Evolutionary conservation across 2,329 filamentous ascomycete species (phyloP).

Genomic region (Hortaea werneckii): DNA sequence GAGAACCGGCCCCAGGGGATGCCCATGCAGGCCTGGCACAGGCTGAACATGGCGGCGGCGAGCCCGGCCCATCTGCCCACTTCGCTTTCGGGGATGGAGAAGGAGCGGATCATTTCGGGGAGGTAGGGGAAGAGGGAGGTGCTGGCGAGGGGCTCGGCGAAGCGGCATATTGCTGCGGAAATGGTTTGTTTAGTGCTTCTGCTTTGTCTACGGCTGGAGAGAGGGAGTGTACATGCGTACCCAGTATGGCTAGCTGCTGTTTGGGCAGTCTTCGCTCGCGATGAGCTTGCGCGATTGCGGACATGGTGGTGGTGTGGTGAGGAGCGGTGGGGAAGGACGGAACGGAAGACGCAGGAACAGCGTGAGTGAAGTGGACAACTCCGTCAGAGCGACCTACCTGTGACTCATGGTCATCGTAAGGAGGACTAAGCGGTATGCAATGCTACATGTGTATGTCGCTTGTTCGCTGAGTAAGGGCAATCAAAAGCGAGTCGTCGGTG

Average conservation of each 20-base stretch:
- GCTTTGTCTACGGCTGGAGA: conserved; percentile 19
- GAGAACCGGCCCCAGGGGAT: conserved; percentile 80
- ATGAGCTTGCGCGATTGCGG: not conserved
- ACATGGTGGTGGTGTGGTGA: too few species aligned
- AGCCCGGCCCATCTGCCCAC: conserved; percentile 78
- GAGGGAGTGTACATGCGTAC: conserved; percentile 31
- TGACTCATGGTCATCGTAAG: too few species aligned
- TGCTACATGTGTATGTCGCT: too few species aligned
- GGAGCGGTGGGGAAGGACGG: too few species aligned
- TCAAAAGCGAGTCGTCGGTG: too few species aligned
- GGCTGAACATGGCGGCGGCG: conserved; percentile 72
- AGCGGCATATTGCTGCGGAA: conserved; percentile 68
- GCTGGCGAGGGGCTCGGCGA: conserved; percentile 83
- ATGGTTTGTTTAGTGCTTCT: conserved; percentile 3
- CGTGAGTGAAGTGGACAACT: too few species aligned
- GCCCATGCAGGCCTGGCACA: conserved; percentile 73
- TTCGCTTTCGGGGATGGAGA: conserved; percentile 59
- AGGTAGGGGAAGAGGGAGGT: conserved; percentile 91
- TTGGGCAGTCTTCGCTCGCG: conserved; percentile 53
- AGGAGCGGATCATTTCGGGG: conserved; percentile 77
- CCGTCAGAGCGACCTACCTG: too few species aligned
- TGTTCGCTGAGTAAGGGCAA: too few species aligned
- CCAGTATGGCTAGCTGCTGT: conserved; percentile 67
- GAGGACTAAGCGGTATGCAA: too few species aligned
- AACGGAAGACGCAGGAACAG: too few species aligned